Evolutionary conservation across 208 protist genomes (phyloP).

Genomic region (Leishmania guyanensis): DNA sequence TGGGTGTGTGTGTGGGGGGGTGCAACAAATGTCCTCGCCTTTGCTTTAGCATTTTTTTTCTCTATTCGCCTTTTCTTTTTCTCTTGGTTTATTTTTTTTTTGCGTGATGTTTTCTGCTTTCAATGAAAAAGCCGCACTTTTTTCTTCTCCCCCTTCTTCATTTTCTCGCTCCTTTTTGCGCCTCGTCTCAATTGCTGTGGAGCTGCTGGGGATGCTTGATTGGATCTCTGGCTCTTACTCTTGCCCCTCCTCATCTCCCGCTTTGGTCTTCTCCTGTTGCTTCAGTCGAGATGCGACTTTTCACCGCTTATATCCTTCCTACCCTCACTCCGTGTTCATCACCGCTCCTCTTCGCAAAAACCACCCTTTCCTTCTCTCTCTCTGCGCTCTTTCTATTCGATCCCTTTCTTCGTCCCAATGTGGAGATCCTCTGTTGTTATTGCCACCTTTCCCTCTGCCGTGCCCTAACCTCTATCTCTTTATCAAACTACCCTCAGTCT

Average conservation of each 20-base stretch:
- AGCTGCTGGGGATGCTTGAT: not conserved
- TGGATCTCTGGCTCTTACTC: not conserved
- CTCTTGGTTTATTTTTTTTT: not conserved
- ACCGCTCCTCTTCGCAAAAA: not conserved
- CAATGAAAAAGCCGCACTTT: not conserved
- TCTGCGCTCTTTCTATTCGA: not conserved
- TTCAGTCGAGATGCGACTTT: not conserved
- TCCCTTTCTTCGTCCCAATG: not conserved
- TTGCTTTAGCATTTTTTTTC: not conserved
- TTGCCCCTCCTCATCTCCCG: not conserved
- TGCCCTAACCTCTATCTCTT: not conserved
- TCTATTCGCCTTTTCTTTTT: not conserved
- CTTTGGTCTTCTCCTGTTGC: not conserved
- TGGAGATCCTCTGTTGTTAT: not conserved
- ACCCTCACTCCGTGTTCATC: not conserved
- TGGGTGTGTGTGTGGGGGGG: not conserved
- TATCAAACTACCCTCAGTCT: not conserved
- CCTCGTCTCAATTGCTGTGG: not conserved
- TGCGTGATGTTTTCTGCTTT: slow-evolving; percentile 1
- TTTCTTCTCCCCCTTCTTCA: not conserved
- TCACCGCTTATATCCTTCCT: not conserved
- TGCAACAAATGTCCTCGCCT: not conserved
- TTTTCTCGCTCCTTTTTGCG: not conserved
- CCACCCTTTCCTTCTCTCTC: not conserved
- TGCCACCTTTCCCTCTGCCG: slow-evolving; percentile 1